These are phyloP conservation scores for Penicillium macrosclerotiorum DNA, from an alignment of 495 filamentous ascomycete species.

Conservation along the genomic window DNA sequence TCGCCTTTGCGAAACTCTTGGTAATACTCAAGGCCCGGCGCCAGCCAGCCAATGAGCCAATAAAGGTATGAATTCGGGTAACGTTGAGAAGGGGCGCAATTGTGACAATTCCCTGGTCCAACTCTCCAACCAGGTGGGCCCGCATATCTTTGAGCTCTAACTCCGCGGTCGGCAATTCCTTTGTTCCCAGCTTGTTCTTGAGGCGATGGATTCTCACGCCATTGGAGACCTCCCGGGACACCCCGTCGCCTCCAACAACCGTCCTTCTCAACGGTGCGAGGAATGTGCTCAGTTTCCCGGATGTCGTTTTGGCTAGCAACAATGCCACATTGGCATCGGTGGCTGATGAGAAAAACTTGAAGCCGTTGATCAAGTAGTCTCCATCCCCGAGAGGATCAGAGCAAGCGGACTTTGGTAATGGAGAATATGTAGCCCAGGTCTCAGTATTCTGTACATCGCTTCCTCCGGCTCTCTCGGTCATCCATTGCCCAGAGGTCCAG, in stretches of 20 bases:
- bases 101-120: slow-evolving; percentile 63
- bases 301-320: slow-evolving; percentile 62
- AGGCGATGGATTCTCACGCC: slow-evolving; percentile 61
- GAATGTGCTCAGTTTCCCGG: slow-evolving; percentile 61
- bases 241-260: slow-evolving; percentile 22
- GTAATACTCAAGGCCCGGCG: slow-evolving; percentile 61
- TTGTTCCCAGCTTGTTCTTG: slow-evolving; percentile 71
- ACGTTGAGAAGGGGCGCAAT: slow-evolving; percentile 68
- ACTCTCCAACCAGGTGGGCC: slow-evolving; percentile 60
- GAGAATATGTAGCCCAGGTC: slow-evolving; percentile 53
- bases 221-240: slow-evolving; percentile 50
- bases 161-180: slow-evolving; percentile 67
- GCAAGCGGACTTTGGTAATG: slow-evolving; percentile 10
- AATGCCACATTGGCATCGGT: slow-evolving; percentile 70
- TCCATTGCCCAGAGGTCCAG: slow-evolving; percentile 84
- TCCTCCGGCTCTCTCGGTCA: slow-evolving; percentile 77
- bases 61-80: slow-evolving; percentile 62
- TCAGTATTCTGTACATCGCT: slow-evolving; percentile 72
- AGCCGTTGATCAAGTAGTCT: slow-evolving; percentile 55
- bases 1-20: slow-evolving; percentile 55
- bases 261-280: slow-evolving; percentile 60
- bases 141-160: slow-evolving; percentile 61
- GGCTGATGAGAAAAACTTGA: slow-evolving; percentile 77
- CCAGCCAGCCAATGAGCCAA: slow-evolving; percentile 55
- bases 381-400: slow-evolving; percentile 23